These are phyloP conservation scores for Quercus tomentella DNA, from an alignment of 331 rosid genomes.

Conservation along the genomic window DNA sequence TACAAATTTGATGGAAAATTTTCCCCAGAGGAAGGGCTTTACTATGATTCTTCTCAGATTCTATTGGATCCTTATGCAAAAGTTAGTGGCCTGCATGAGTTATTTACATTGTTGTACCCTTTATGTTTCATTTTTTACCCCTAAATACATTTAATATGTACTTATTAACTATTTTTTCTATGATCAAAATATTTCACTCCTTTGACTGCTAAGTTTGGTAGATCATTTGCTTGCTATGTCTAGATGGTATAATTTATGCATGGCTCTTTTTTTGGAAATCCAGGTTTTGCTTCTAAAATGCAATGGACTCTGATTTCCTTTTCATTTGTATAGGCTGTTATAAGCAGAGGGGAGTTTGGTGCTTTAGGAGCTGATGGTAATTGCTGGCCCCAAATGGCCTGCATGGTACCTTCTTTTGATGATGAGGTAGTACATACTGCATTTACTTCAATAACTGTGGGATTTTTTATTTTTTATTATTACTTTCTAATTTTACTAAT, in stretches of 20 bases:
- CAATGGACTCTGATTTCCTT: slow-evolving; percentile 20
- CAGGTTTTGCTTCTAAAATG: slow-evolving; percentile 6
- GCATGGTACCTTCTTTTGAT: slow-evolving; percentile 54
- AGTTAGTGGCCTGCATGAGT: slow-evolving; percentile 40
- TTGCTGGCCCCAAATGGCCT: slow-evolving; percentile 97
- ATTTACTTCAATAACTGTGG: not conserved
- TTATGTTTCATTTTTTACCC: not conserved
- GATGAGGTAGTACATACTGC: slow-evolving; percentile 46
- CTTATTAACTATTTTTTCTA: not conserved
- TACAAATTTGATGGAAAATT: slow-evolving; percentile 75
- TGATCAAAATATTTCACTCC: not conserved
- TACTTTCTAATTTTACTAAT: not conserved
- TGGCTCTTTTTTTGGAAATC: not conserved
- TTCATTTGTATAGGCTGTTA: slow-evolving; percentile 75
- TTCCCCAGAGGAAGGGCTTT: slow-evolving; percentile 68
- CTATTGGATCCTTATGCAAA: slow-evolving; percentile 88
- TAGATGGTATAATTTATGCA: not conserved
- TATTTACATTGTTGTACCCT: not conserved
- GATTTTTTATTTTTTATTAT: not conserved
- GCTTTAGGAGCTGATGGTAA: slow-evolving; percentile 65
- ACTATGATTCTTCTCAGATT: slow-evolving; percentile 61
- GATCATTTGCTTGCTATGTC: not conserved
- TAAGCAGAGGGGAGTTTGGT: slow-evolving; percentile 85
- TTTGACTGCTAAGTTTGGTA: not conserved
- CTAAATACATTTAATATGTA: not conserved